Base-by-base conservation (phyloP, 2,329 filamentous ascomycete genomes). In the Trichoderma atrobrunneum region DNA sequence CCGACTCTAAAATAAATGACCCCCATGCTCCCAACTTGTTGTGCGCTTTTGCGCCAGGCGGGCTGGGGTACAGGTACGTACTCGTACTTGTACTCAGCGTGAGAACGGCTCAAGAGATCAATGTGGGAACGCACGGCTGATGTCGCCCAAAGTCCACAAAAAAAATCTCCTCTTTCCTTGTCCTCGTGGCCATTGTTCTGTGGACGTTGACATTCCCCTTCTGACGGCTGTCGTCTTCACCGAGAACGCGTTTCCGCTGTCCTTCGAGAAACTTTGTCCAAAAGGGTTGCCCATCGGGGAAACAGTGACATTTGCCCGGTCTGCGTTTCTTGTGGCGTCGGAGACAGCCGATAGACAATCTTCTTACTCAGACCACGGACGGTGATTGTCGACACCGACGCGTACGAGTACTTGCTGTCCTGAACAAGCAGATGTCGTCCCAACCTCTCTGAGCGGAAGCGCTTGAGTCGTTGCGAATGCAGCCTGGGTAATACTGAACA, bases 401-500 rank as follows among this genome's bases (percentile, higher is more conserved):
- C n/a, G 43, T 57, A 32, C 56, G 10, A 18, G 43, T 54, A 21
- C 16, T 14, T 11, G 18, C 32, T 59, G 56, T 59, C n/a, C 56
- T 32, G 56, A 3, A 21, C 57, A 21, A 60, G 57, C 57, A 60
- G 10, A 10, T 57, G 30, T 66, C 66, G 32, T 60, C 30, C 39
- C 18, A 32, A 34, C 26, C n/a, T 36, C 7, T 14, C 32, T 16
- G 57, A 61, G 26, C 18, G 57, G 57, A 39, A 61, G 21, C 30
- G 57, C 56, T 62, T 70, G 57, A 70, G 57, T 70, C 66, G 66
- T 48, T n/a, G 39, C 26, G 57, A 62, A 62, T 70, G 56, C 57
- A 70, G 36, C 24, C 26, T 39, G 51, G 36, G 43, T 21, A 51
- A 21, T 48, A 21, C 36, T 48, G 26, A 18, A 16, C 14, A 51